Evolutionary conservation across 768 basidiomycete genomes (phyloP), one percentile per base, ranked within the genome.

Genomic region (Xerocomus spinulosus): DNA sequence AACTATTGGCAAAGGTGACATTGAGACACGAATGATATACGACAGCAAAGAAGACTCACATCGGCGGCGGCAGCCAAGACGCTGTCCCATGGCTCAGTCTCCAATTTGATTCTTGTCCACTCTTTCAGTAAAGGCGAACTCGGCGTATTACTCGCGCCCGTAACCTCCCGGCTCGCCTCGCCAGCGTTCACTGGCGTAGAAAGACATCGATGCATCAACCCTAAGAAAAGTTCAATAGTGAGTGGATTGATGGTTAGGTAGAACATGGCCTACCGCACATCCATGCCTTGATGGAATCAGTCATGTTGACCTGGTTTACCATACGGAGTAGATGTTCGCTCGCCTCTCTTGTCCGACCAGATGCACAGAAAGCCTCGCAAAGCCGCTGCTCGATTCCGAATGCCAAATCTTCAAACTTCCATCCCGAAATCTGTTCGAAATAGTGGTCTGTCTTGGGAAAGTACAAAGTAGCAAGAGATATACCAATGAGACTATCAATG

Each of bases 31-130:
- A 21, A 14, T 0, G 10, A n/a, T n/a, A 13, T 12, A 37, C 9
- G n/a, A n/a, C n/a, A n/a, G 3, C 0, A 37, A 23, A 20, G 20
- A n/a, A 37, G 2, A 23, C 21, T 23, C 21, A 37, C 36, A 23
- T 14, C 3, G 12, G 6, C 24, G 8, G 54, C 18, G 2, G 30
- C 12, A 26, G 10, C 13, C 20, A 37, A 37, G 8, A 44, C 44
- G 12, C 30, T 44, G 20, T 46, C 34, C 55, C 55, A 56, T 4
- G 49, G 29, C 3, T n/a, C 12, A 23, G 13, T n/a, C 0, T 14
- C 12, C 21, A 57, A 13, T 20, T 20, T 49, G 8, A 44, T 7
- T 21, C 35, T 53, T 3, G 29, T 24, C 56, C 56, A 57, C 17
- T 32, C 50, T 26, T 10, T 34, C 29, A 53, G 29, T 10, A 57